phyloP scores from a whole-genome alignment of 1,284 basidiomycete species.

The Puccinia novopanici region DNA sequence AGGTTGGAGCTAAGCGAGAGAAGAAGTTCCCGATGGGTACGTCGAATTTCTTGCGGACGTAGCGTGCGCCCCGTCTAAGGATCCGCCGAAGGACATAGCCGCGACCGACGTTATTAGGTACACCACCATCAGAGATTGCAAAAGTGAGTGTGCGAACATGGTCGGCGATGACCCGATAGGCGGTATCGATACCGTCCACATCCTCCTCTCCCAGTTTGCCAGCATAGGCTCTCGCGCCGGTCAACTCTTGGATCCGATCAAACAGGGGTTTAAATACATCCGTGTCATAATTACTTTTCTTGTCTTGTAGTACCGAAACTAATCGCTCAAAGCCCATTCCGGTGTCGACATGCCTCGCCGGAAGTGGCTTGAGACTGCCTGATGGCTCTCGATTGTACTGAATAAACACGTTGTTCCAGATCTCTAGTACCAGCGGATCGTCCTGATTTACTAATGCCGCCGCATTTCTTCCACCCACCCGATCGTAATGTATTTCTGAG shows the following conservation, averaged over 20 bases:
- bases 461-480: slow-evolving; percentile 46
- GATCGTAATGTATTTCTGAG: slow-evolving; percentile 51
- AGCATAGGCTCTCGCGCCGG: slow-evolving; percentile 40
- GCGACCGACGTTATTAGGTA: slow-evolving; percentile 48
- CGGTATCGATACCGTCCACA: slow-evolving; percentile 48
- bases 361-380: slow-evolving; percentile 35
- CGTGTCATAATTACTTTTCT: slow-evolving; percentile 49
- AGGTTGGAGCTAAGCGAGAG: slow-evolving; percentile 82
- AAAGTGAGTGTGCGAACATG: slow-evolving; percentile 50
- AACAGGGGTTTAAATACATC: slow-evolving; percentile 44
- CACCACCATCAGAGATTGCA: slow-evolving; percentile 50
- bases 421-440: slow-evolving; percentile 47
- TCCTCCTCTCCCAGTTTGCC: slow-evolving; percentile 47
- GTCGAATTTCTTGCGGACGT: slow-evolving; percentile 90
- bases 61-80: slow-evolving; percentile 66
- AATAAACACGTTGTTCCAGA: slow-evolving; percentile 51
- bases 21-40: slow-evolving; percentile 95
- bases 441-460: slow-evolving; percentile 45
- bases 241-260: slow-evolving; percentile 43
- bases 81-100: slow-evolving; percentile 49
- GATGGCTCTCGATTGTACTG: slow-evolving; percentile 47
- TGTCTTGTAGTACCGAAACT: slow-evolving; percentile 47
- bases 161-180: slow-evolving; percentile 50
- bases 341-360: slow-evolving; percentile 45
- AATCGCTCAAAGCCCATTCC: slow-evolving; percentile 50